Percentiles rank a stretch among this genome's conserved stretches.
Conservation (phyloP, 208 protist genomes). For the Trypanosoma platydactyli region DNA sequence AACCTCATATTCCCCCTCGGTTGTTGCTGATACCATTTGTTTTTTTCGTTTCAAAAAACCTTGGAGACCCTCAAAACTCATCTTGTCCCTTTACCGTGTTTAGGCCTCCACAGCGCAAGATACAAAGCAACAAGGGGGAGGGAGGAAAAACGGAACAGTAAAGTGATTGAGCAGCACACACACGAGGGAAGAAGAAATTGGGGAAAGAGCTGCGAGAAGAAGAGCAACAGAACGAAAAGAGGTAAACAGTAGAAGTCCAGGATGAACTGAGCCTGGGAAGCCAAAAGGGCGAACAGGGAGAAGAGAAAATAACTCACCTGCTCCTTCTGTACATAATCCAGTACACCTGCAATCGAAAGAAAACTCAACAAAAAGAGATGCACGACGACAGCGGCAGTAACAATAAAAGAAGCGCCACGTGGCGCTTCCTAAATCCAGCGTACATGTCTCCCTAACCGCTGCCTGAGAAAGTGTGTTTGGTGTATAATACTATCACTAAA, state of each 20-base stretch:
- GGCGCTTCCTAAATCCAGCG: not conserved
- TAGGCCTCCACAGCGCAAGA: not conserved
- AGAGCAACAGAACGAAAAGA: constrained; percentile 1
- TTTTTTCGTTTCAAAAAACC: constrained; percentile 12
- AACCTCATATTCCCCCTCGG: not conserved
- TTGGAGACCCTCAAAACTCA: constrained; percentile 33
- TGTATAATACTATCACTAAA: no score
- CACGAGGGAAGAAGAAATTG: not conserved
- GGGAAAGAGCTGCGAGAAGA: constrained; percentile 6
- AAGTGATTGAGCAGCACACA: not conserved
- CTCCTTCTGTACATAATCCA: no score
- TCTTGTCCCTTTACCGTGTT: constrained; percentile 2
- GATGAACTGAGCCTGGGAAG: no score
- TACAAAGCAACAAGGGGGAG: not conserved
- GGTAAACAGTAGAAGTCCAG: not conserved
- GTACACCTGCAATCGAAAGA: not conserved
- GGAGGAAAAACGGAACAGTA: not conserved
- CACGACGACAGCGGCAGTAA: no score
- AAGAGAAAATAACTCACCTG: no score
- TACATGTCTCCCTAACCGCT: not conserved
- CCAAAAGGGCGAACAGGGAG: no score
- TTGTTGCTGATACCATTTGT: constrained; percentile 10
- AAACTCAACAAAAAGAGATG: not conserved
- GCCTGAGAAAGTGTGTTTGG: not conserved
- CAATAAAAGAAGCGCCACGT: not conserved